Base-by-base conservation (phyloP, 345 rosid species). In the Citrus medica region DNA sequence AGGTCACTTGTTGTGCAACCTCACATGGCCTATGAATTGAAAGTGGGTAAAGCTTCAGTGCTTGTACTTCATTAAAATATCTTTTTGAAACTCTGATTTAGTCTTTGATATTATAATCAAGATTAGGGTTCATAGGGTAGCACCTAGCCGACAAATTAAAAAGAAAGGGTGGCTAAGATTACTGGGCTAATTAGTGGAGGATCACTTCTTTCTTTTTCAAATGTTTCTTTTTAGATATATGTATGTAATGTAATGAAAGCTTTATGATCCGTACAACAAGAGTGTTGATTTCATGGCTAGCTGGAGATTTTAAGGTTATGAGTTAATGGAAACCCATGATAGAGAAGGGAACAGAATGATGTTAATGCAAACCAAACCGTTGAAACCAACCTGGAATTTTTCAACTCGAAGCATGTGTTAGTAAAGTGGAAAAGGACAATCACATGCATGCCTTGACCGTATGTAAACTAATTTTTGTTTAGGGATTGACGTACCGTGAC, bases 141-240 rank as follows among this genome's bases (percentile, higher is more conserved):
- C 86, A 69, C 82, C 80, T 76, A 84, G 81, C 87, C 84, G 88
- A 90, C 90, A 86, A 79, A 71, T n/a, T 37, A 76, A 78, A 14
- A 10, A 7, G 22, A 48, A 27, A 70, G 63, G 25, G 19, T 35
- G 46, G 69, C n/a, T 21, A 21, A 4, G 7, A 70, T 9, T 70
- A 21, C 46, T 46, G 25, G 33, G 24, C 76, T 75, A 74, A 81
- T 90, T 74, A 83, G 91, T 83, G 91, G 93, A 77, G 88, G 85
- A 86, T 84, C 85, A 77, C 77, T 68, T 67, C 78, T 85, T 80
- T 73, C 82, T 66, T 81, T 82, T 56, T 76, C 81, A 70, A 60
- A 12, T 10, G 30, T 55, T 76, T 65, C 24, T 30, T 32, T 53
- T 5, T 17, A 4, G 0, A 16, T 53, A 4, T 17, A 4, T 5